Percentiles rank a stretch among this genome's conserved stretches.
Conservation (phyloP, 306 rosid species). For the Sophora flavescens region DNA sequence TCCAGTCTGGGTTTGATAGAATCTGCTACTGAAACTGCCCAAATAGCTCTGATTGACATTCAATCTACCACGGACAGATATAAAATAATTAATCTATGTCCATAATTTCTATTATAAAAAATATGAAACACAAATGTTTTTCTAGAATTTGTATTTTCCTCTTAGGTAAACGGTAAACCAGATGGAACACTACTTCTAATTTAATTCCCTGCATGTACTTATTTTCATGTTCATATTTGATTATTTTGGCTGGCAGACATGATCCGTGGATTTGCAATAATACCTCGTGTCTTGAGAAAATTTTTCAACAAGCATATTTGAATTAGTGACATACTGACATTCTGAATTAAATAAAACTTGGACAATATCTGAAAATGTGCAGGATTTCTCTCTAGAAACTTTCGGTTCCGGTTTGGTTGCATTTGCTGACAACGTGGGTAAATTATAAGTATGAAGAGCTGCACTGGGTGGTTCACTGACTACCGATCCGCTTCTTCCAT, state of each 20-base stretch:
- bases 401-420: conserved; percentile 67
- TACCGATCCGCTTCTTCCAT: conserved; percentile 42
- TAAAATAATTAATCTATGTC: conserved; percentile 8
- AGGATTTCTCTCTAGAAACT: conserved; percentile 83
- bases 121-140: not conserved
- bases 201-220: not conserved
- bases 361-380: conserved; percentile 64
- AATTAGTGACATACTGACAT: conserved; percentile 22
- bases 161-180: conserved; percentile 18
- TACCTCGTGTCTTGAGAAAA: conserved; percentile 30
- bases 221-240: conserved; percentile 9
- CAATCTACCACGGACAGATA: not conserved
- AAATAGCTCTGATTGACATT: conserved; percentile 13
- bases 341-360: conserved; percentile 44
- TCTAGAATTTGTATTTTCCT: conserved; percentile 15
- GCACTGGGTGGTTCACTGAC: conserved; percentile 40
- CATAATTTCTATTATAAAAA: conserved; percentile 1
- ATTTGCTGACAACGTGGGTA: conserved; percentile 64
- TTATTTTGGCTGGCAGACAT: conserved; percentile 27
- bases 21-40: not conserved
- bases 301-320: conserved; percentile 30
- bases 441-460: conserved; percentile 56
- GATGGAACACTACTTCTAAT: conserved; percentile 5
- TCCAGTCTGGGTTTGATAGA: conserved; percentile 1
- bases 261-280: conserved; percentile 36